Evolutionary conservation across 352 stramenopile genomes (phyloP).

Genomic region (Phytophthora megakarya): DNA sequence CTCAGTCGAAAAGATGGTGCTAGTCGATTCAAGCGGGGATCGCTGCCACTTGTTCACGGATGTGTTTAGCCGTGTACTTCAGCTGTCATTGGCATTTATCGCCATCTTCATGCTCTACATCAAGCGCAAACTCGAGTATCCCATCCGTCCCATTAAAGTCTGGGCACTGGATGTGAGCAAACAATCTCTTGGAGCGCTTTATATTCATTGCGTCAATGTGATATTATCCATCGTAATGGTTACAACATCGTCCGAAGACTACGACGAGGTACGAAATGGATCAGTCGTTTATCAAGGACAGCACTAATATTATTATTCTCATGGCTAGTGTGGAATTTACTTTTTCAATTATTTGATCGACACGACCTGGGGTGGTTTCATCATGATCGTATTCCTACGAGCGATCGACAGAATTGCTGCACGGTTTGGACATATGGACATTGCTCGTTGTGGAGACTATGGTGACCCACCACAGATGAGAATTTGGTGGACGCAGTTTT

Average conservation of each 20-base stretch:
- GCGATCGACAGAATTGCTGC: slow-evolving; percentile 47
- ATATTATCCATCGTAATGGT: slow-evolving; percentile 66
- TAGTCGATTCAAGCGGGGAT: slow-evolving; percentile 24
- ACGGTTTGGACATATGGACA: slow-evolving; percentile 34
- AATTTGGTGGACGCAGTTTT: slow-evolving; percentile 65
- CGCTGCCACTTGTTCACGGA: slow-evolving; percentile 77
- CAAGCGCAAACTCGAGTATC: slow-evolving; percentile 79
- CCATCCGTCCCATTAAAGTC: slow-evolving; percentile 67
- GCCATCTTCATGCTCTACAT: slow-evolving; percentile 73
- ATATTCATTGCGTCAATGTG: slow-evolving; percentile 71
- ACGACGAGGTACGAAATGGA: slow-evolving; percentile 53
- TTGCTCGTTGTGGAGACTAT: slow-evolving; percentile 71
- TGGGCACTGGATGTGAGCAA: slow-evolving; percentile 78
- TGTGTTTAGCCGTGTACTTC: slow-evolving; percentile 59
- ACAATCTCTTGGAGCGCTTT: slow-evolving; percentile 61
- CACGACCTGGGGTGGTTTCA: slow-evolving; percentile 54
- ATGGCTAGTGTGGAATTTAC: slow-evolving; percentile 68
- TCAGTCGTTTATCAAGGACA: background rate
- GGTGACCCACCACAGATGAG: slow-evolving; percentile 60
- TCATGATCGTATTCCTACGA: slow-evolving; percentile 55
- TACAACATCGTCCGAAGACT: slow-evolving; percentile 34
- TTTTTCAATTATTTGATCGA: slow-evolving; percentile 77
- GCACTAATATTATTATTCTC: background rate
- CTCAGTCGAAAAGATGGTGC: background rate
- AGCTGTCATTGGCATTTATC: slow-evolving; percentile 54